Percentiles rank a stretch among this genome's conserved stretches.
Conservation (phyloP, 352 stramenopile species). For the Albugo laibachii region DNA sequence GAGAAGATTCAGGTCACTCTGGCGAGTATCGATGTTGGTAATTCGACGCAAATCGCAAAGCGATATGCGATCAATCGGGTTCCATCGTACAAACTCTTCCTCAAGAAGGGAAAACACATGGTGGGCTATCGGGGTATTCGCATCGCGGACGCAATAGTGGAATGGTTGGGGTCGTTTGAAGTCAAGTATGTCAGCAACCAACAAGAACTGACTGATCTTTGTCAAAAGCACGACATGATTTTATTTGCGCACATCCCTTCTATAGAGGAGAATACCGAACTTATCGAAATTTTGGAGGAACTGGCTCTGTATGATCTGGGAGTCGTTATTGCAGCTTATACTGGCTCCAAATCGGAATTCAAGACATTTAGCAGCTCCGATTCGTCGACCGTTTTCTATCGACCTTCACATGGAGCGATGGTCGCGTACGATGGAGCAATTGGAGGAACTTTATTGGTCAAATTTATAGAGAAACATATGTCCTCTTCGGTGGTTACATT, state of each 20-base stretch:
- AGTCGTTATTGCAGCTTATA: conserved; percentile 41
- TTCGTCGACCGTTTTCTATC: conserved; percentile 48
- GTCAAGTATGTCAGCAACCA: conserved; percentile 59
- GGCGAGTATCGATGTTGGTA: conserved; percentile 79
- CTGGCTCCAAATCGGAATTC: conserved; percentile 41
- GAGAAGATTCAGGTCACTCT: conserved; percentile 59
- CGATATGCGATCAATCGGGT: conserved; percentile 75
- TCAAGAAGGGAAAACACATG: conserved; percentile 44
- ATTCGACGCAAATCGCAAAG: conserved; percentile 51
- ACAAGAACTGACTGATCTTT: conserved; percentile 33
- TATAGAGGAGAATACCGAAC: conserved; percentile 39
- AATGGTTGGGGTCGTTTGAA: conserved; percentile 76
- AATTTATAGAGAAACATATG: conserved; percentile 64
- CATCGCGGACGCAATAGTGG: conserved; percentile 69
- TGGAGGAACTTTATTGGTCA: conserved; percentile 26
- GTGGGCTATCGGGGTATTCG: conserved; percentile 70
- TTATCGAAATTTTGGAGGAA: conserved; percentile 37
- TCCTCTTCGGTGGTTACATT: conserved; percentile 81
- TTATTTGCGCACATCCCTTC: conserved; percentile 71
- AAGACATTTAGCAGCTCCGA: conserved; percentile 17
- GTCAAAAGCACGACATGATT: conserved; percentile 71
- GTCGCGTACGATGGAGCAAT: conserved; percentile 56
- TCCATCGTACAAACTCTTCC: conserved; percentile 87
- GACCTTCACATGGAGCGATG: conserved; percentile 76
- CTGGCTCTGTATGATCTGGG: conserved; percentile 30